Evolutionary conservation across 768 basidiomycete species (phyloP), one percentile per base, ranked within the genome.

Genomic region (Pulveroboletus sp.): DNA sequence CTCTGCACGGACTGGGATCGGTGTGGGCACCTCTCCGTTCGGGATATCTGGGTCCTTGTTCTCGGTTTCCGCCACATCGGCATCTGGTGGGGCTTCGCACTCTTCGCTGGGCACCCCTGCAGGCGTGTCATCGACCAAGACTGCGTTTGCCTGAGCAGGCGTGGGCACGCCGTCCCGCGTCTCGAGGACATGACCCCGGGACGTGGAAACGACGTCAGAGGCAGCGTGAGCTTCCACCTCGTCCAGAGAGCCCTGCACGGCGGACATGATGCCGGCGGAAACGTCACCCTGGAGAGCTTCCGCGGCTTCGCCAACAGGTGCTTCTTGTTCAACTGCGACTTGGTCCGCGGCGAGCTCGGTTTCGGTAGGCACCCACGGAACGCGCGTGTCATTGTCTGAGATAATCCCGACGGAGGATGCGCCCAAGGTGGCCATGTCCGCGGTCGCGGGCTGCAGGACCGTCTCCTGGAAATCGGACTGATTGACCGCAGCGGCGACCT

Each of bases 291-390:
- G 16, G 13, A 31, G 14, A 13, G n/a, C 38, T 21, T 38, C 50
- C 34, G 32, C 21, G 19, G 33, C 23, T 17, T 33, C 44, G 32
- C 27, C 31, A 25, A 20, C 4, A 35, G 36, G 45, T 34, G 33
- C 25, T 40, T 44, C 56, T 47, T n/a, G n/a, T n/a, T 43, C 33
- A 20, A 10, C 20, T 16, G 20, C 14, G 14, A 25, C 53, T 14
- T 41, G 48, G 21, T 44, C 53, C 50, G 48, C 44, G 42, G 49
- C 13, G 9, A 37, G 41, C 17, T 57, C 50, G 16, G 31, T 34
- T 37, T 36, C 37, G 19, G 12, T n/a, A 25, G 17, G 20, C 13
- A 21, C 41, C 17, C 27, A 20, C 37, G 45, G 37, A 32, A 35
- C 32, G 24, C 29, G 21, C 29, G 35, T 27, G 13, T 24, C 52